Percentiles rank a stretch among this genome's conserved stretches.
Evolutionary conservation across 441 rosid species (phyloP).

Genomic region (Erodium texanum): DNA sequence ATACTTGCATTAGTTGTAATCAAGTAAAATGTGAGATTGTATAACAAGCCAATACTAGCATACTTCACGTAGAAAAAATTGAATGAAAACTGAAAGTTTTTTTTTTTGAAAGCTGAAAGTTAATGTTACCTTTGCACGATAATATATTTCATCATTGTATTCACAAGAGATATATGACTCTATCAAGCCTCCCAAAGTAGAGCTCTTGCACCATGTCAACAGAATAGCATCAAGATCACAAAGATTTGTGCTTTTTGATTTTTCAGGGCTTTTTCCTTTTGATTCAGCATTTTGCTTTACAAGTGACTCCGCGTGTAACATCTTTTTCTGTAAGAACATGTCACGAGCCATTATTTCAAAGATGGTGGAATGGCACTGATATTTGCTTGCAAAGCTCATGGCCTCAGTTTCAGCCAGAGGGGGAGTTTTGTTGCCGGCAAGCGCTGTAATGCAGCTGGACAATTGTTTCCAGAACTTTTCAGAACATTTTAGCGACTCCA

Average conservation of each 20-base stretch:
- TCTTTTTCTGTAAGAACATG: conserved; percentile 66
- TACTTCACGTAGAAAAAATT: neutral
- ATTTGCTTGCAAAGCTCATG: conserved; percentile 39
- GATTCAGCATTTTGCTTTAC: conserved; percentile 28
- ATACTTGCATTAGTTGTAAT: too few species aligned
- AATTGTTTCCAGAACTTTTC: conserved; percentile 62
- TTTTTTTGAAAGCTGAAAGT: too few species aligned
- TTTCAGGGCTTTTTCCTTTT: conserved; percentile 27
- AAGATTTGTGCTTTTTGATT: conserved; percentile 26
- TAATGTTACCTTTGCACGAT: conserved; percentile 45
- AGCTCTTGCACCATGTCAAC: conserved; percentile 54
- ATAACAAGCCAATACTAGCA: neutral
- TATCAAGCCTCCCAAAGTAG: conserved; percentile 47
- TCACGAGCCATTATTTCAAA: conserved; percentile 78
- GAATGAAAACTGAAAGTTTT: conserved; percentile 6
- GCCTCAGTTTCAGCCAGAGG: conserved; percentile 33
- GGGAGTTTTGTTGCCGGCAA: conserved; percentile 30
- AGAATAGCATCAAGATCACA: conserved; percentile 39
- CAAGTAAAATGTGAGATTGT: neutral
- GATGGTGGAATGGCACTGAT: conserved; percentile 59
- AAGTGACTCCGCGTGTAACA: conserved; percentile 50
- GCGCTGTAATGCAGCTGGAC: conserved; percentile 36
- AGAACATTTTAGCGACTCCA: conserved; percentile 51
- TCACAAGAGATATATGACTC: conserved; percentile 49
- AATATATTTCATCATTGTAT: conserved; percentile 40